Percentiles rank a stretch among this genome's conserved stretches.
These are phyloP conservation scores for Fonsecaea pedrosoi DNA, from an alignment of 2,329 filamentous ascomycete species.

Conservation along the genomic window DNA sequence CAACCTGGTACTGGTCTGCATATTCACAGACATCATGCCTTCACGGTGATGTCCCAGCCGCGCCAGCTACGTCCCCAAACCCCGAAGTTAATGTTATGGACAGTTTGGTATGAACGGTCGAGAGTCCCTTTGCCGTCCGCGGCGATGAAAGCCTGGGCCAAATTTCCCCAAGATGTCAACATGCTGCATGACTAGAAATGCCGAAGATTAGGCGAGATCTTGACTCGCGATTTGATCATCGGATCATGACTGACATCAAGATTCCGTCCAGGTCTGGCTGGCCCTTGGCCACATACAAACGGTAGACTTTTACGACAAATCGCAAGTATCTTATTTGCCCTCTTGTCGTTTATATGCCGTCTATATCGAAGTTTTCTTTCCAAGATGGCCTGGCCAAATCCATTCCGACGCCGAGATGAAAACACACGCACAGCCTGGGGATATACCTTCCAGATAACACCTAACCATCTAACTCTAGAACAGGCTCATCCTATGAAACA, in stretches of 20 bases:
- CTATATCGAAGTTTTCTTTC: not conserved
- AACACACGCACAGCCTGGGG: constrained; percentile 60
- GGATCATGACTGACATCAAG: constrained; percentile 23
- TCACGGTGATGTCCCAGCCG: not conserved
- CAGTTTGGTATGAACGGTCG: not conserved
- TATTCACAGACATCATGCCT: constrained; percentile 8
- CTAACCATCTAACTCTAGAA: constrained; percentile 66
- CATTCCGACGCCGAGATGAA: constrained; percentile 40
- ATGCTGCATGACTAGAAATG: constrained; percentile 7
- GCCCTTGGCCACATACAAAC: not conserved
- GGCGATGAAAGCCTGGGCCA: not conserved
- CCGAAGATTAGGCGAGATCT: not conserved
- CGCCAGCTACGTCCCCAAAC: not conserved
- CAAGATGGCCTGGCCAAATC: constrained; percentile 43
- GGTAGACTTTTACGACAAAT: not conserved
- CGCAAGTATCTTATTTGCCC: not conserved
- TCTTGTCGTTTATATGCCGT: not conserved
- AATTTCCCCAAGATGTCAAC: not conserved
- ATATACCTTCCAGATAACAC: constrained; percentile 72
- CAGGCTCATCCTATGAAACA: constrained; percentile 67
- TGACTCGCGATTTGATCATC: constrained; percentile 1
- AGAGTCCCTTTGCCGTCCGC: not conserved
- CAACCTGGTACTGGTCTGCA: constrained; percentile 11
- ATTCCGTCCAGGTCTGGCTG: not conserved
- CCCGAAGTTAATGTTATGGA: not conserved